Evolutionary conservation across 2,329 filamentous ascomycete genomes (phyloP), one percentile per base, ranked within the genome.

Genomic region (Eutypella sp.): DNA sequence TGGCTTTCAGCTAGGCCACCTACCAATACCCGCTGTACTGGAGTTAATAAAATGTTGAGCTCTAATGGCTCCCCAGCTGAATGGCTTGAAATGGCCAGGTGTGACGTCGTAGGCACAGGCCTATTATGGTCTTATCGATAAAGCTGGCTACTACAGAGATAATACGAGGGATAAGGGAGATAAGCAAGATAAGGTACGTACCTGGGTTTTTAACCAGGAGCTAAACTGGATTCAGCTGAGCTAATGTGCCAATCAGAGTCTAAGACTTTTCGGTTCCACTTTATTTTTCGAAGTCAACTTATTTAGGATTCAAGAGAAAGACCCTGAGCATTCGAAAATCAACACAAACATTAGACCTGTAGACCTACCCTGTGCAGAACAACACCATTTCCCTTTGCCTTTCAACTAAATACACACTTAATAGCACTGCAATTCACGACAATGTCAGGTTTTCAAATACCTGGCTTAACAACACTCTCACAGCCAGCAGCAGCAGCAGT

Each of bases 371-470:
- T 13, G 7, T 29, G 25, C 25, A 29, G 25, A 7, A 29, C 13
- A 29, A 29, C 25, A 29, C 13, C 25, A 29, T 29, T 29, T 7
- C 13, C 13, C 7, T 29, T 29, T 29, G 7, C 13, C 7, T 13
- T 7, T 29, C 25, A 7, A 7, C 5, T 33, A 33, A 15, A 33
- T 5, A 7, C 5, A 33, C 11, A 33, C 29, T 4, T 15, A 33
- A 7, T 33, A 15, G 13, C 29, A 33, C 16, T 33, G 13, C 29
- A 33, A 15, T 4, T 33, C 29, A 33, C 16, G 5, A 33, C 29
- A 9, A 60, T 59, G 57, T 49, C 54, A 16, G 42, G 42, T 15
- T 50, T 57, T 43, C 50, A 57, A 37, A 64, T 64, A 38, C 62
- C 62, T 13, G 62, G 62, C 24, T 50, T 63, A 22, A 52, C 50